Base-by-base conservation (phyloP, 805 yeast genomes). In the Candida morakotiae region DNA sequence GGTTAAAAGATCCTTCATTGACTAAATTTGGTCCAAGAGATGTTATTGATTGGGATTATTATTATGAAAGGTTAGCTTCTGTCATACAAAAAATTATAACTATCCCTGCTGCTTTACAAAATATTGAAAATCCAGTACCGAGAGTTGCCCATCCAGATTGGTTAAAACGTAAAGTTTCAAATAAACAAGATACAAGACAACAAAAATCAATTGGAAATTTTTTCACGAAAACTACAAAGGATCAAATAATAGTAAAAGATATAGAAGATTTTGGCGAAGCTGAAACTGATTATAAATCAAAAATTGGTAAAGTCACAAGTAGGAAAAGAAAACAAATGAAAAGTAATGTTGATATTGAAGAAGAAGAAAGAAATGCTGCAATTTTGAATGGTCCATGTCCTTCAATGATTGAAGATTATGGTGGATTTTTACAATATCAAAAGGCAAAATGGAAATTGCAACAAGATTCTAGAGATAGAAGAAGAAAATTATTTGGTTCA, bases 91-190 rank as follows among this genome's bases (percentile, higher is more conserved):
- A 94, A 61, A 87, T 93, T 50, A 86, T 93, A 48, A 84, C 96
- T 0, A 91, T 93, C 47, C 99, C 99, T 2, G 99, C 99, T 4
- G 98, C 97, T 5, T 67, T 91, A 38, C 98, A 93, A 63, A 78
- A 79, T 36, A 77, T 91, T 13, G 62, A 69, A 10, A 94, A 93
- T 52, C 99, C 99, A 0, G 97, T 94, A 30, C 97, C 97, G 4
- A 70, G 97, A 48, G 91, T 94, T 5, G 76, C 77, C 3, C 97
- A 91, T 52, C 99, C 99, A 0, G 93, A 83, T 21, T 93, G 99
- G 99, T 67, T 93, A 39, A 74, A 71, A 41, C 80, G 73, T 47
- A 75, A 73, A 41, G 78, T 91, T 37, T 69, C 72, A 2, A 63
- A 62, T 5, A 75, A 69, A 38, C 77, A 78, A 38, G 91, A 86